Evolutionary conservation across 2,329 filamentous ascomycete genomes (phyloP), one percentile per base, ranked within the genome.

Genomic region (Cladosporium cucumerinum): DNA sequence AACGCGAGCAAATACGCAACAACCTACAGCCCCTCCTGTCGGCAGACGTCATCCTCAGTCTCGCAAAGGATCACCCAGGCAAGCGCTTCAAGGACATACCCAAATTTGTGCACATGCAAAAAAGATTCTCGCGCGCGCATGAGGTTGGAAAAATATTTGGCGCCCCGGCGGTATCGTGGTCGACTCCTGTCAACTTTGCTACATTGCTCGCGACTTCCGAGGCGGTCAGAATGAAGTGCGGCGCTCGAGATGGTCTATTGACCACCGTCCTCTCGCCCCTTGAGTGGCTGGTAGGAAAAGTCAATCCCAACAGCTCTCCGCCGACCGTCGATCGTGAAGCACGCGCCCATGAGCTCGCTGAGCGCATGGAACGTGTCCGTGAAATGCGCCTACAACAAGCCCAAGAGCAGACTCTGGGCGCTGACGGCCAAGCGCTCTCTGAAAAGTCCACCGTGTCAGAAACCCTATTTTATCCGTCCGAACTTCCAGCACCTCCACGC

Each of bases 221-320:
- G 58, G 67, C 69, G 2, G 68, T 75, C 11, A 66, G 73, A 8
- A 55, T 73, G 51, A 74, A 72, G 52, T 71, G 70, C 43, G 72
- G 72, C 0, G 54, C 63, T 14, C 58, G 65, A 12, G 66, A 73
- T n/a, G 73, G 73, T 1, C 51, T 75, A 28, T 54, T 74, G 18
- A 57, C 68, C n/a, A 51, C 71, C 18, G 8, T 73, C 10, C 26
- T 69, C n/a, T 23, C 43, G 26, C 66, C 66, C 21, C 57, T 72
- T 21, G 51, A 67, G 25, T 57, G 54, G 55, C 18, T 59, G 30
- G 12, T 49, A 3, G 58, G 43, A 16, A n/a, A 28, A 18, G 3
- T 59, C 8, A n/a, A 23, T 25, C 62, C 46, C 12, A 30, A 32
- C 23, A 18, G 34, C 28, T n/a, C 52, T 26, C 14, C 26, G 7